phyloP scores from a whole-genome alignment of 2,329 filamentous ascomycete species.

The Beauveria rudraprayagi region DNA sequence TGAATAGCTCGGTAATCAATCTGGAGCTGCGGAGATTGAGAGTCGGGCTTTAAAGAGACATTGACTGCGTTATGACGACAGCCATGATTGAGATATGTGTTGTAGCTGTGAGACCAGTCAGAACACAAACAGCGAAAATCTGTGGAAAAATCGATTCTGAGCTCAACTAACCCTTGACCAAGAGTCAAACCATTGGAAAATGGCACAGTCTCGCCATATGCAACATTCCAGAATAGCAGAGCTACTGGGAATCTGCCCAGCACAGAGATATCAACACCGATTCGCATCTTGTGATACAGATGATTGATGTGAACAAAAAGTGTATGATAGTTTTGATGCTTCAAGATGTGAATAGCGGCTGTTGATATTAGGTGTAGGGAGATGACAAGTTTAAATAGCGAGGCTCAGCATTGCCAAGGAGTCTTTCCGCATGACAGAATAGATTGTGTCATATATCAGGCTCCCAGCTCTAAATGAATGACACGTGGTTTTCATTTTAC shows the following conservation, averaged over 20 bases:
- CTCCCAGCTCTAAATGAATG: background rate
- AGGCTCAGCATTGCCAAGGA: background rate
- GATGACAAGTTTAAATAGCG: background rate
- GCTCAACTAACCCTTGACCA: background rate
- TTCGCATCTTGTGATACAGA: background rate
- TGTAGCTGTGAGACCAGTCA: background rate
- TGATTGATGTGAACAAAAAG: background rate
- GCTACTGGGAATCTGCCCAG: background rate
- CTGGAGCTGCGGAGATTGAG: background rate
- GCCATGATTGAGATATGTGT: background rate
- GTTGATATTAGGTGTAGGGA: background rate
- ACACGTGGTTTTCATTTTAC: background rate
- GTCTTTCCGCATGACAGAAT: background rate
- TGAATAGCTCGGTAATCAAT: background rate
- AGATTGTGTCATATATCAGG: background rate
- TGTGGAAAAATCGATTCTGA: background rate
- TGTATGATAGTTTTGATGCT: background rate
- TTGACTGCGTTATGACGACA: background rate
- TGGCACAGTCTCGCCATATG: background rate
- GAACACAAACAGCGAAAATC: too few relatives aligned
- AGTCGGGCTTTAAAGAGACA: background rate
- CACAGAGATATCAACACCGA: background rate
- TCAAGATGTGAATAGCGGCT: background rate
- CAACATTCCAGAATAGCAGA: background rate
- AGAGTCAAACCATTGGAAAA: background rate